Evolutionary conservation across 2,329 filamentous ascomycete species (phyloP).

Genomic region (Stachybotrys chartarum): DNA sequence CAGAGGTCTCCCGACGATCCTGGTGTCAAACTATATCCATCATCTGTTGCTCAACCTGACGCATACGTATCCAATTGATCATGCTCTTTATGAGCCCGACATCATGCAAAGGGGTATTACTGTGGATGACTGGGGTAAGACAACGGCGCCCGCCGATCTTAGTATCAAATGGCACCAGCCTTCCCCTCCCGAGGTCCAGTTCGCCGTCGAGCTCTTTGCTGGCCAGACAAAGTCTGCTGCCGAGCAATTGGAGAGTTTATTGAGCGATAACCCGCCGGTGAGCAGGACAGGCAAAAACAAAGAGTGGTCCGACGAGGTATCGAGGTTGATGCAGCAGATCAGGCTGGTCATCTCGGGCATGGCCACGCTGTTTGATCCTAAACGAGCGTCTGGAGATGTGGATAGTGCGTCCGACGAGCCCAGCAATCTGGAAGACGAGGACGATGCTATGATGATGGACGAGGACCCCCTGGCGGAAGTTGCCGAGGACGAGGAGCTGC

Average conservation of each 20-base stretch:
- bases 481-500: slow-evolving; percentile 72
- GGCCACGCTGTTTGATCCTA: slow-evolving; percentile 80
- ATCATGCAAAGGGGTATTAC: slow-evolving; percentile 65
- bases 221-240: slow-evolving; percentile 74
- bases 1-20: slow-evolving; percentile 85
- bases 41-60: slow-evolving; percentile 92
- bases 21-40: slow-evolving; percentile 96
- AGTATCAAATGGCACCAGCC: slow-evolving; percentile 91
- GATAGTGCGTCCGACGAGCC: slow-evolving; percentile 37
- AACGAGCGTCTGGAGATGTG: slow-evolving; percentile 53
- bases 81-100: slow-evolving; percentile 76
- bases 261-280: slow-evolving; percentile 71
- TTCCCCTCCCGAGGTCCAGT: slow-evolving; percentile 69
- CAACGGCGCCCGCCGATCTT: slow-evolving; percentile 65
- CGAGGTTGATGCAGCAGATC: slow-evolving; percentile 79
- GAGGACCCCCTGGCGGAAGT: slow-evolving; percentile 54
- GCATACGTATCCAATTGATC: slow-evolving; percentile 87
- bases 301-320: slow-evolving; percentile 97
- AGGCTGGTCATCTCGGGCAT: slow-evolving; percentile 86
- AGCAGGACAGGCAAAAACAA: slow-evolving; percentile 94
- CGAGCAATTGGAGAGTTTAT: slow-evolving; percentile 68
- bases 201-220: slow-evolving; percentile 84
- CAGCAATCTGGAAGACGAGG: slow-evolving; percentile 50
- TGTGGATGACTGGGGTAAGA: slow-evolving; percentile 76
- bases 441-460: slow-evolving; percentile 36